Evolutionary conservation across 2,329 filamentous ascomycete genomes (phyloP), one percentile per base, ranked within the genome.

Genomic region (Penicillium olsonii): DNA sequence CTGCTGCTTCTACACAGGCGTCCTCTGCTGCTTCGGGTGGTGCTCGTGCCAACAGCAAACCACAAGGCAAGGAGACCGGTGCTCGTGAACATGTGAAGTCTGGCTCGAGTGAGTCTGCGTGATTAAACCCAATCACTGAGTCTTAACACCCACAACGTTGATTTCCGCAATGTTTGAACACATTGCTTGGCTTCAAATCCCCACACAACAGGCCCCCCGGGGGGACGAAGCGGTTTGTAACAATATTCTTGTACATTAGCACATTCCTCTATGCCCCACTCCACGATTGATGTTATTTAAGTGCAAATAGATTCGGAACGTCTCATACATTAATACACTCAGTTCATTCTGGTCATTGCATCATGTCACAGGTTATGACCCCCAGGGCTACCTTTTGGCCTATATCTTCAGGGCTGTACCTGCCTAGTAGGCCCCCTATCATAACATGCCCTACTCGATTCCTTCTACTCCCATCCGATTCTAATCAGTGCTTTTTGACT

Each of bases 181-280:
- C 29, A 31, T 31, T 46, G 39, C 46, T 47, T 19, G 37, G 19
- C 17, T 46, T 51, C 38, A 19, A 14, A 38, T 34, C 33, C 47
- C 31, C 38, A 35, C n/a, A n/a, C n/a, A n/a, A n/a, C n/a, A n/a
- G n/a, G n/a, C n/a, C n/a, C n/a, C n/a, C n/a, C n/a, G n/a, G n/a
- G 26, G 37, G 19, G 44, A 29, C 34, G 48, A 38, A 51, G 24
- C 35, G 44, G 18, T 20, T 9, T 51, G 37, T 48, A 48, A 44
- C 18, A 47, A 33, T 39, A 48, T 4, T 24, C 26, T 33, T 51
- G 43, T 48, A 48, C 44, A 48, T 37, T 42, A 48, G n/a, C 38
- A 42, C 33, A 42, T 19, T 48, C 48, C 14, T 42, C 44, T 48
- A 47, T 51, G 40, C 44, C 39, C 44, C 38, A 20, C 42, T 49